Evolutionary conservation across 2,329 filamentous ascomycete genomes (phyloP).

Genomic region (Cladosporium cucumerinum): DNA sequence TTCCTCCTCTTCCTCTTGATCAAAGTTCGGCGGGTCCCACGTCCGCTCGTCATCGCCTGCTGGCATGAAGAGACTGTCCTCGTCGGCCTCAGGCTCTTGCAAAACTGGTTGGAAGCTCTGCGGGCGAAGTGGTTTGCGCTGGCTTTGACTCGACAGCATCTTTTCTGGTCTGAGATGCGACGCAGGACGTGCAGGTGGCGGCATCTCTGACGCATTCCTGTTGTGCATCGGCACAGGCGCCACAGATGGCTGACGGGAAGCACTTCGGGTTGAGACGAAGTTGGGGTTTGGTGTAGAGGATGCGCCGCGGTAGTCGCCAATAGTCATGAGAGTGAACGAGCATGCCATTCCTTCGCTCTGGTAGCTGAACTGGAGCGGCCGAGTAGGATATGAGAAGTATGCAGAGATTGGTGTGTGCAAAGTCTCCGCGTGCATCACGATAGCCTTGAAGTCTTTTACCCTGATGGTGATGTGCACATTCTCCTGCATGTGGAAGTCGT

Average conservation of each 20-base stretch:
- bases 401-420: slow-evolving; percentile 65
- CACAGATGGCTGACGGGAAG: slow-evolving; percentile 25
- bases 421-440: slow-evolving; percentile 70
- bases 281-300: slow-evolving; percentile 37
- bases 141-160: slow-evolving; percentile 31
- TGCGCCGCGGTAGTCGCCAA: slow-evolving; percentile 57
- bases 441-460: slow-evolving; percentile 78
- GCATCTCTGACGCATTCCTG: slow-evolving; percentile 37
- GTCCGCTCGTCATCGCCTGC: slow-evolving; percentile 62
- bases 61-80: slow-evolving; percentile 69
- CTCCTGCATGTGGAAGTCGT: slow-evolving; percentile 69
- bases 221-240: slow-evolving; percentile 19
- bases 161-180: slow-evolving; percentile 31
- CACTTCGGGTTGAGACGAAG: slow-evolving; percentile 37
- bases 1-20: slow-evolving; percentile 61
- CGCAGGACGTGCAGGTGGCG: slow-evolving; percentile 38
- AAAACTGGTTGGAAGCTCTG: slow-evolving; percentile 36
- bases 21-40: slow-evolving; percentile 70
- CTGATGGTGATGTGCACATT: slow-evolving; percentile 76
- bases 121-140: slow-evolving; percentile 26
- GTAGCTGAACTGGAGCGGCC: slow-evolving; percentile 71
- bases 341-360: slow-evolving; percentile 64
- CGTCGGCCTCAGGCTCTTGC: slow-evolving; percentile 56
- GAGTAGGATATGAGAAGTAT: slow-evolving; percentile 66
- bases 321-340: slow-evolving; percentile 80